Evolutionary conservation across 768 basidiomycete genomes (phyloP).

Genomic region (Trametes coccinea): DNA sequence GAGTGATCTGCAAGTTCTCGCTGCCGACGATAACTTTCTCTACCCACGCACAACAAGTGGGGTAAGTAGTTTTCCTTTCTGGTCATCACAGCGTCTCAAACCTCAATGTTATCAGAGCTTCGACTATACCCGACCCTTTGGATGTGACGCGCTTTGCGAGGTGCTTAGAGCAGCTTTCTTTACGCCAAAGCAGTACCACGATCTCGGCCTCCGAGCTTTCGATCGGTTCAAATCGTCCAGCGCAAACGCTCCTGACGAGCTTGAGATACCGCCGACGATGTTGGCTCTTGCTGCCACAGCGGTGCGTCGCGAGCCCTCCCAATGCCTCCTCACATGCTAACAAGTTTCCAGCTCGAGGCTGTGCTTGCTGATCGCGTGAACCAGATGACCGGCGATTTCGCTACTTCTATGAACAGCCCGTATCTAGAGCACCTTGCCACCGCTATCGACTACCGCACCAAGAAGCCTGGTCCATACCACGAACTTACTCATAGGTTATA

Average conservation of each 20-base stretch:
- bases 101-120: neutral
- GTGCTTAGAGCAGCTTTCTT: neutral
- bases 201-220: neutral
- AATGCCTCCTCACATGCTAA: neutral
- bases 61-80: neutral
- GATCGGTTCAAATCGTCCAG: neutral
- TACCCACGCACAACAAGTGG: neutral
- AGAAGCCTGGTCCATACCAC: neutral
- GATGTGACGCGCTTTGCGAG: neutral
- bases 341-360: neutral
- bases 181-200: neutral
- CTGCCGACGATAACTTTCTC: neutral
- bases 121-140: neutral
- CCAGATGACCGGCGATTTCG: neutral
- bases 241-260: neutral
- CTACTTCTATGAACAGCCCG: neutral
- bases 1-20: neutral
- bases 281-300: neutral
- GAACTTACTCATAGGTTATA: neutral
- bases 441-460: neutral
- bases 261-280: neutral
- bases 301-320: neutral
- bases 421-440: neutral
- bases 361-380: neutral
- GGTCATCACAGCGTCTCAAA: neutral